These are phyloP conservation scores for Ceratobasidium theobromae DNA, from an alignment of 1,284 basidiomycete genomes.

Conservation along the genomic window DNA sequence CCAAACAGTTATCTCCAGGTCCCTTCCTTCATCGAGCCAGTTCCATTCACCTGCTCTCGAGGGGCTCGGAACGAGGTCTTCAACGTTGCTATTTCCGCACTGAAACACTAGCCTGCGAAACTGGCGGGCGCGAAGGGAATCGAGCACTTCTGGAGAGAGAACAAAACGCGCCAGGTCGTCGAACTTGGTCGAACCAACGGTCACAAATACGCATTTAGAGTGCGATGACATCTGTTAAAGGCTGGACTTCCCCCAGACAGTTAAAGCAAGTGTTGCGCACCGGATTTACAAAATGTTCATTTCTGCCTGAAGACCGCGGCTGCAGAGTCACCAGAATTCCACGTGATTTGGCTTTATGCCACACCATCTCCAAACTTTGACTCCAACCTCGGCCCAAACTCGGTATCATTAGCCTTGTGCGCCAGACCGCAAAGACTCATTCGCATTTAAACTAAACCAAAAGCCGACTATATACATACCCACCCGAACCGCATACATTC, in stretches of 20 bases:
- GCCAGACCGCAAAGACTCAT: too few relatives aligned
- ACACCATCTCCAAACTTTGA: too few relatives aligned
- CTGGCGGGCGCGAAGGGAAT: slow-evolving; percentile 55
- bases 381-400: too few relatives aligned
- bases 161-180: slow-evolving; percentile 67
- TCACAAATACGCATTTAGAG: slow-evolving; percentile 63
- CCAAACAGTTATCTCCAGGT: slow-evolving; percentile 56
- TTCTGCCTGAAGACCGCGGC: too few relatives aligned
- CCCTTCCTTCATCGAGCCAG: slow-evolving; percentile 7
- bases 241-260: background rate
- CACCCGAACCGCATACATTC: slow-evolving; percentile 1
- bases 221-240: background rate
- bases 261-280: too few relatives aligned
- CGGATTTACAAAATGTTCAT: too few relatives aligned
- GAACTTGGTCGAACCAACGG: slow-evolving; percentile 90
- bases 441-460: background rate
- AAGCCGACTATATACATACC: background rate
- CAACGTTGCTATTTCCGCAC: slow-evolving; percentile 57
- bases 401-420: too few relatives aligned
- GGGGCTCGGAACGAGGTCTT: slow-evolving; percentile 42
- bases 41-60: slow-evolving; percentile 40
- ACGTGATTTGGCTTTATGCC: too few relatives aligned
- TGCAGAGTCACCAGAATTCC: too few relatives aligned
- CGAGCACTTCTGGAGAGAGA: slow-evolving; percentile 59
- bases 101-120: slow-evolving; percentile 69